A percentile compares a stretch with the other conserved stretches of the same genome.
Evolutionary conservation across 805 yeast species (phyloP).

Genomic region (Yarrowia sp.): DNA sequence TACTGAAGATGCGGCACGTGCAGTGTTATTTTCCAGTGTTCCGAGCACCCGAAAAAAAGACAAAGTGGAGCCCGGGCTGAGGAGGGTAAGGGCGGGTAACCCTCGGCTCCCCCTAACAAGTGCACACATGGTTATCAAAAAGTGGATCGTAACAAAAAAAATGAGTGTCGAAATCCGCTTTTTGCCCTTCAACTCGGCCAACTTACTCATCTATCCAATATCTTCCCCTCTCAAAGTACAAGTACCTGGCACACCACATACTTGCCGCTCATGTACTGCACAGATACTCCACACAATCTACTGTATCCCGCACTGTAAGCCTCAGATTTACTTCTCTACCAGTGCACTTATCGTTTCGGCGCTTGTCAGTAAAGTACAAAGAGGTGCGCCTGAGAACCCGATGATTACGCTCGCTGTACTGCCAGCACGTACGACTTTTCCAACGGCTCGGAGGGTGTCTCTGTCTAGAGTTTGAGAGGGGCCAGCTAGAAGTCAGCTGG

Average conservation of each 20-base stretch:
- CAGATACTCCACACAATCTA: not conserved
- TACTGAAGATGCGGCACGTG: slow-evolving; percentile 22
- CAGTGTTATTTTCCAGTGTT: slow-evolving; percentile 2
- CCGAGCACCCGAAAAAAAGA: slow-evolving; percentile 24
- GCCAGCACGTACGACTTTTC: slow-evolving; percentile 21
- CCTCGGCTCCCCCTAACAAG: no score
- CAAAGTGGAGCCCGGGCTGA: not conserved
- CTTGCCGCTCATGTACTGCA: not conserved
- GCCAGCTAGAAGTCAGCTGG: not conserved
- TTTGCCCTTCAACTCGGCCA: no score
- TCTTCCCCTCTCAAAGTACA: no score
- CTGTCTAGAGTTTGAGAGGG: not conserved
- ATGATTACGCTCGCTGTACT: slow-evolving; percentile 10
- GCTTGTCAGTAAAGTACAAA: slow-evolving; percentile 10
- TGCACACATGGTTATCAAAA: not conserved
- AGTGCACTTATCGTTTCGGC: not conserved
- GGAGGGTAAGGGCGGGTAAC: not conserved
- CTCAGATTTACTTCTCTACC: slow-evolving; percentile 6
- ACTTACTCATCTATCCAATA: no score
- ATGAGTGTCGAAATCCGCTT: no score
- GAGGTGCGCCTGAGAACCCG: not conserved
- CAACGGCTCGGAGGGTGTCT: slow-evolving; percentile 12
- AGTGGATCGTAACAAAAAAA: not conserved
- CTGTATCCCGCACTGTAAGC: not conserved
- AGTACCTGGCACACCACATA: no score